A percentile compares a stretch with the other conserved stretches of the same genome.
Evolutionary conservation across 83 land plant genomes (phyloP).

Genomic region (Picea engelmannii): DNA sequence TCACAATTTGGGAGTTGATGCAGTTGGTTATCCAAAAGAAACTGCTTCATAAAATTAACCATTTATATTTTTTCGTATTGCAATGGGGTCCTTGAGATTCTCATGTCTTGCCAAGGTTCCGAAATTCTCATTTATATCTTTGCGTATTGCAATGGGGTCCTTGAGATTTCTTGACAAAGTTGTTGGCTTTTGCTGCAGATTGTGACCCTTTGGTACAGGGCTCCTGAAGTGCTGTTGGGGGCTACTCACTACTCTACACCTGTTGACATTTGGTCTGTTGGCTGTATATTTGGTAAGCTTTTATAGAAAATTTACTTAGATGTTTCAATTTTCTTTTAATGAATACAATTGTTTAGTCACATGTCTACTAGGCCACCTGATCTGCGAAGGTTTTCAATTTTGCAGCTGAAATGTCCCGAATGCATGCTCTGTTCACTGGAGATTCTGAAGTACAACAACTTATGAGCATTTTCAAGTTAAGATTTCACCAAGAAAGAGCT

Average conservation of each 20-base stretch:
- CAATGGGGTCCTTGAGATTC: too few species aligned
- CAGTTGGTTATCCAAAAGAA: too few species aligned
- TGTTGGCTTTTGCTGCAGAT: constrained; percentile 41
- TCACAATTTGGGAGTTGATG: too few species aligned
- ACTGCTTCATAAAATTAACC: too few species aligned
- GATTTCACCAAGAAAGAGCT: not conserved
- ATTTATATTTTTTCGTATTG: too few species aligned
- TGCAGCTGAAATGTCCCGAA: constrained; percentile 83
- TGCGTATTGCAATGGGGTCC: too few species aligned
- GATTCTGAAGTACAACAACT: constrained; percentile 95
- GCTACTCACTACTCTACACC: constrained; percentile 85
- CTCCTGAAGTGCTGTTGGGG: constrained; percentile 94
- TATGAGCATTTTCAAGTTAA: constrained; percentile 88
- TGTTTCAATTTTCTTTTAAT: not conserved
- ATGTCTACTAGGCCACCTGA: not conserved
- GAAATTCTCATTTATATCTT: too few species aligned
- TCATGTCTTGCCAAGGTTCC: too few species aligned
- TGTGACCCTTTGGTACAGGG: constrained; percentile 95
- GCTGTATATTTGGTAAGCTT: constrained; percentile 84
- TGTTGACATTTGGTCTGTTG: constrained; percentile 97
- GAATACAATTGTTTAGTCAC: too few species aligned
- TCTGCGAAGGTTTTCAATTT: not conserved
- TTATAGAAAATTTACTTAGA: too few species aligned
- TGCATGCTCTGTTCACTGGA: constrained; percentile 83
- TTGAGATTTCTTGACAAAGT: too few species aligned